Evolutionary conservation across 345 rosid species (phyloP).

Genomic region (Physaria fendleri): DNA sequence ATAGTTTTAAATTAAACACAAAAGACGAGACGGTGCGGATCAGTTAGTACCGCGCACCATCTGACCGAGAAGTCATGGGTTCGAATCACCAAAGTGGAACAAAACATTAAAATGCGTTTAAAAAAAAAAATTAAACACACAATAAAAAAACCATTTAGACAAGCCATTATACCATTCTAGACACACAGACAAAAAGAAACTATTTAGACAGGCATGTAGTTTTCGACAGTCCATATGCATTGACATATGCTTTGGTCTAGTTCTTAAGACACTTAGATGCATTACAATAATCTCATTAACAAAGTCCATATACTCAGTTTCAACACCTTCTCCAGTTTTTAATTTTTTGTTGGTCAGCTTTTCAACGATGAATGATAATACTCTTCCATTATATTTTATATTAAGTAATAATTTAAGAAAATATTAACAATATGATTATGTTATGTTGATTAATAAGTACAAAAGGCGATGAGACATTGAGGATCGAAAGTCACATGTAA

Average conservation of each 20-base stretch:
- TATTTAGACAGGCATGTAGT: background rate
- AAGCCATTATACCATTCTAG: too few relatives aligned
- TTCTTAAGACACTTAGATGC: background rate
- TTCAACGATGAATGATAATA: background rate
- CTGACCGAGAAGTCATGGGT: too few relatives aligned
- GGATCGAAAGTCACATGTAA: conserved; percentile 16
- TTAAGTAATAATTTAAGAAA: background rate
- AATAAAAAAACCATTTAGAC: too few relatives aligned
- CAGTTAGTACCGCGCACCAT: too few relatives aligned
- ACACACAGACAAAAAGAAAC: background rate
- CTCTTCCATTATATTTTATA: background rate
- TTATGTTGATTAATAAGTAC: background rate
- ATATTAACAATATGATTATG: background rate
- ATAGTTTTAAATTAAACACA: too few relatives aligned
- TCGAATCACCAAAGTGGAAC: too few relatives aligned
- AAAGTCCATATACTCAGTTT: conserved; percentile 18
- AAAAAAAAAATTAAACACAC: too few relatives aligned
- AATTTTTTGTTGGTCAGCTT: background rate
- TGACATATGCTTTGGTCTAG: conserved; percentile 17
- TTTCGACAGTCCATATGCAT: conserved; percentile 24
- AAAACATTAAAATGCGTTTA: too few relatives aligned
- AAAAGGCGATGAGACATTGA: conserved; percentile 1
- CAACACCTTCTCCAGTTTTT: background rate
- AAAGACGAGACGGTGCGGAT: too few relatives aligned
- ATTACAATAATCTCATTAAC: background rate